These are phyloP conservation scores for Lactarius akahatsu DNA, from an alignment of 768 basidiomycete species.

Conservation along the genomic window DNA sequence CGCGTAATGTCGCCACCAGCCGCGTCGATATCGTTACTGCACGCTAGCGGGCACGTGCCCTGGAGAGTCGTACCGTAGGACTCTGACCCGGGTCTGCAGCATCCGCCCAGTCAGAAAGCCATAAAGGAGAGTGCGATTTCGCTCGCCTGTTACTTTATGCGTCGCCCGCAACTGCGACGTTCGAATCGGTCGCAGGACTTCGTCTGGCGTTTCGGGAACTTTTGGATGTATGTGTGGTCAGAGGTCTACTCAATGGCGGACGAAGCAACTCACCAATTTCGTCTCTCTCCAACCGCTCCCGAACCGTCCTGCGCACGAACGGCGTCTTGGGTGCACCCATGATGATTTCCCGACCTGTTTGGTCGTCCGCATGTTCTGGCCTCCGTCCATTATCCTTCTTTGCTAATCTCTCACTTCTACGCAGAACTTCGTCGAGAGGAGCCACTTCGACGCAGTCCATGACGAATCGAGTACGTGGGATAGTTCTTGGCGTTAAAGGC, in stretches of 20 bases:
- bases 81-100: constrained; percentile 1
- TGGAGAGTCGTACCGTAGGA: neutral
- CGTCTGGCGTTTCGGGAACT: constrained; percentile 25
- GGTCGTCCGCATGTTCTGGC: neutral
- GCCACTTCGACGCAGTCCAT: constrained; percentile 25
- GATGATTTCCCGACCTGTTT: neutral
- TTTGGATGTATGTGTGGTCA: neutral
- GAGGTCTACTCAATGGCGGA: too few species aligned
- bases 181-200: neutral
- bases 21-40: neutral
- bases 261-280: constrained; percentile 16
- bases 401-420: neutral
- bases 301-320: constrained; percentile 5
- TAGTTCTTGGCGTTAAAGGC: neutral
- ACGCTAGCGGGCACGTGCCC: neutral
- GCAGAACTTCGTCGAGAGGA: constrained; percentile 8
- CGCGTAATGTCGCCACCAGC: neutral
- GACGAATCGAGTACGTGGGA: neutral
- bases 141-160: constrained; percentile 8
- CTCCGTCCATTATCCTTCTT: neutral
- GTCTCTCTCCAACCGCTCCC: constrained; percentile 12
- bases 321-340: constrained; percentile 15
- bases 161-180: neutral
- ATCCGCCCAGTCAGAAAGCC: neutral
- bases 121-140: neutral